phyloP scores from a whole-genome alignment of 148 eudicot genomes.

The Fallopia convolvulus region DNA sequence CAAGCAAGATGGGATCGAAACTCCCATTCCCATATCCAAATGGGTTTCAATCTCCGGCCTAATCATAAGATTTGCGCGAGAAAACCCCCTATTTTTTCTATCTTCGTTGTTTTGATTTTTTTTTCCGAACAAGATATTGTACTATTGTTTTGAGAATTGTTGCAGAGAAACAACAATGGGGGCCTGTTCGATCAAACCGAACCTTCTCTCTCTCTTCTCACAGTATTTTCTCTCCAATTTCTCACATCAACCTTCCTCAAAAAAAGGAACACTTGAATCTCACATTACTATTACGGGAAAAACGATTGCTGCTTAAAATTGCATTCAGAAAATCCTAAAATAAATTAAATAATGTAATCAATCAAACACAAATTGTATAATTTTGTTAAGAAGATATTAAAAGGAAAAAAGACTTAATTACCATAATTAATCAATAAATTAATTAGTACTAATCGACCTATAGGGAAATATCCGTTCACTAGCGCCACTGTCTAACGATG shows the following conservation, averaged over 20 bases:
- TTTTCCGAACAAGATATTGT: not conserved
- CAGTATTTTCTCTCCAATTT: constrained; percentile 5
- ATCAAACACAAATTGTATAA: too few relatives aligned
- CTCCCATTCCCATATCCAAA: constrained; percentile 6
- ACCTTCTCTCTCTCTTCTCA: constrained; percentile 9
- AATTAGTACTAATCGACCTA: not conserved
- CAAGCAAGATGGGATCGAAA: constrained; percentile 12
- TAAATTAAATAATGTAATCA: too few relatives aligned
- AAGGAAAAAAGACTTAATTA: too few relatives aligned
- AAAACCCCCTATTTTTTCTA: not conserved
- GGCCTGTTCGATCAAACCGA: not conserved
- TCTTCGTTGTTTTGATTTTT: not conserved
- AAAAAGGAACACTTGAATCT: constrained; percentile 1
- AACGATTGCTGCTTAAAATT: not conserved
- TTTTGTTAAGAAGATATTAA: too few relatives aligned
- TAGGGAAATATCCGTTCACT: not conserved
- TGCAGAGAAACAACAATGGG: constrained; percentile 9
- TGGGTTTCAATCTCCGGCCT: not conserved
- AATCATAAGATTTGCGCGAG: not conserved
- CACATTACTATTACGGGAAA: constrained; percentile 7
- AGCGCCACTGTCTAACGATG: not conserved
- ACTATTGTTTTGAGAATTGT: constrained; percentile 1
- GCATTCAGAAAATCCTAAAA: not conserved
- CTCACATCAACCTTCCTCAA: not conserved
- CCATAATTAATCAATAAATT: not conserved